Conservation (phyloP, 2,329 filamentous ascomycete genomes). For the Colletotrichum tropicicola region DNA sequence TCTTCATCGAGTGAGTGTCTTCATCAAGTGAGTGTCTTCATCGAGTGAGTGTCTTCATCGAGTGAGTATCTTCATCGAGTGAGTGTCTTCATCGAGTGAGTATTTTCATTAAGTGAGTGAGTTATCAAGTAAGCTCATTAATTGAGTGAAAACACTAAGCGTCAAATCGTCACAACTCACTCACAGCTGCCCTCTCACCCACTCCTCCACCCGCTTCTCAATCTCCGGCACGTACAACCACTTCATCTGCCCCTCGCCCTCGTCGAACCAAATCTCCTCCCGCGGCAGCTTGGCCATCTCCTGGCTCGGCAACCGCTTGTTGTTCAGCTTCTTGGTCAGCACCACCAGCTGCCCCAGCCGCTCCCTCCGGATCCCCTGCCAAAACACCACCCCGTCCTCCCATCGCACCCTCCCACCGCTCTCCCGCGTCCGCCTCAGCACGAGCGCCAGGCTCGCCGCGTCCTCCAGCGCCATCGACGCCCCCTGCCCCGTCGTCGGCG, state of each 20-base stretch:
- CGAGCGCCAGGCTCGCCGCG: constrained; percentile 51
- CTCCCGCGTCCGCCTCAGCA: constrained; percentile 40
- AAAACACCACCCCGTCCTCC: constrained; percentile 44
- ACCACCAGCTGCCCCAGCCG: constrained; percentile 56
- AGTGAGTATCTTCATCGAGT: too few relatives aligned
- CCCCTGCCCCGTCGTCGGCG: constrained; percentile 56
- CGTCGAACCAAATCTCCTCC: constrained; percentile 25
- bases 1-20: too few relatives aligned
- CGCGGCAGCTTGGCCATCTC: constrained; percentile 28
- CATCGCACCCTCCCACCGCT: constrained; percentile 32
- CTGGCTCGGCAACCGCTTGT: constrained; percentile 51
- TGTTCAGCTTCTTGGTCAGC: constrained; percentile 57
- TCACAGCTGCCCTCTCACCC: constrained; percentile 26
- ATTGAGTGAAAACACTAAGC: background rate
- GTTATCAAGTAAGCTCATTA: too few relatives aligned
- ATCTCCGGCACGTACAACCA: constrained; percentile 54
- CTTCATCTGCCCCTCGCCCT: constrained; percentile 35
- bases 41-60: too few relatives aligned
- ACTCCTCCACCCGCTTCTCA: constrained; percentile 42
- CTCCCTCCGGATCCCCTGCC: constrained; percentile 58
- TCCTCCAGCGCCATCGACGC: constrained; percentile 61
- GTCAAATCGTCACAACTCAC: background rate
- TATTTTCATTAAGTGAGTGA: too few relatives aligned
- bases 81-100: too few relatives aligned
- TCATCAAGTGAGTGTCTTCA: too few relatives aligned